Base-by-base conservation (phyloP, 2,329 filamentous ascomycete species). In the Pseudogymnoascus sp. region DNA sequence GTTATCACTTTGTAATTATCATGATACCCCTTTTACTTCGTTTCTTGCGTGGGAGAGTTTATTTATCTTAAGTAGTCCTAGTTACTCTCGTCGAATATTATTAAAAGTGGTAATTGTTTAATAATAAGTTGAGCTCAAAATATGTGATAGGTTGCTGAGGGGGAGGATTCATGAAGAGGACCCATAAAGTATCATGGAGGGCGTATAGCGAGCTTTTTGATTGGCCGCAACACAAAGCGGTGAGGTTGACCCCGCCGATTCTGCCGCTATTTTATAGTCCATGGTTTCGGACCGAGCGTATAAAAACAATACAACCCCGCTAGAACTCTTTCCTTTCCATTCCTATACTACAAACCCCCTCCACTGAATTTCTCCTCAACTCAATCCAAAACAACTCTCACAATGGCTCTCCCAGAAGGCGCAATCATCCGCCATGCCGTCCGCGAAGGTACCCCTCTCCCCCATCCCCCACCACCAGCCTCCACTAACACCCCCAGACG, bases 401-500 rank as follows among this genome's bases (percentile, higher is more conserved):
- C 1, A 60, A 63, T 63, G 61, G 26, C 37, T 36, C 23, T 42
- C 1, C 51, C 68, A 60, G 66, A 67, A 66, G 68, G 67, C 18
- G 67, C 67, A 10, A 62, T 66, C 23, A 79, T 88, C 69, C 81
- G 83, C 62, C 81, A 86, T 66, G 86, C 86, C 6, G 81, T 79
- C 23, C 81, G 81, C 21, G 78, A 86, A 79, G 86, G 86, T 86
- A 69, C 26, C 65, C 34, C 29, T 23, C 57, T 37, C 34, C 36
- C 60, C 62, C 26, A 6, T 8, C 36, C 62, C 54, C 54, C 36
- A 10, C 62, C 26, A 31, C 42, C 36, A 60, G 64, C 11, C 39
- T 47, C 18, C 12, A n/a, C 61, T 57, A 26, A 66, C 64, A 54
- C n/a, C 23, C 16, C 23, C 68, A 96, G 93, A 97, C 72, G 85